Percentiles rank a stretch among this genome's conserved stretches.
These are phyloP conservation scores for Zasmidium cellare DNA, from an alignment of 2,329 filamentous ascomycete species.

Conservation along the genomic window DNA sequence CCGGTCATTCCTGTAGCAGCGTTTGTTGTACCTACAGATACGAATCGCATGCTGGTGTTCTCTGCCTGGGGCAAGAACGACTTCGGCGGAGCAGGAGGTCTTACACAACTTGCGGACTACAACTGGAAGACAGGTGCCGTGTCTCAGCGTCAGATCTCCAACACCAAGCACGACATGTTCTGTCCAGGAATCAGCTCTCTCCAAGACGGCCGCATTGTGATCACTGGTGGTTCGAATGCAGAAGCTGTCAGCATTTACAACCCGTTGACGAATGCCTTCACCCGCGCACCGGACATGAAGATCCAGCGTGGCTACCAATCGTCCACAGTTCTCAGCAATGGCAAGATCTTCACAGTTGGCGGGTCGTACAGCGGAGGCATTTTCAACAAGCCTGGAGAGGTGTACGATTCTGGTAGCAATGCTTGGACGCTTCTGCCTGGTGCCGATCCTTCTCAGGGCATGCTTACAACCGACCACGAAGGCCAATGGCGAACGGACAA, in stretches of 20 bases:
- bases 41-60: conserved; percentile 2
- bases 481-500: conserved; percentile 51
- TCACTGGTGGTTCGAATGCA: conserved; percentile 56
- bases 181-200: conserved; percentile 57
- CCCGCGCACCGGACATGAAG: conserved; percentile 44
- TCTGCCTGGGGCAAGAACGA: conserved; percentile 4
- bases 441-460: conserved; percentile 48
- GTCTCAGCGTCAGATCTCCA: conserved; percentile 24
- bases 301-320: conserved; percentile 56
- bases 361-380: conserved; percentile 56
- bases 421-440: conserved; percentile 52
- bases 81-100: conserved; percentile 6
- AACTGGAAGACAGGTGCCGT: conserved; percentile 14
- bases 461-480: conserved; percentile 37
- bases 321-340: conserved; percentile 52
- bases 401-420: conserved; percentile 49
- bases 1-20: conserved; percentile 11
- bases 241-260: conserved; percentile 52
- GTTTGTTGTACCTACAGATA: conserved; percentile 6
- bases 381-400: conserved; percentile 55
- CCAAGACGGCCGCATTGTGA: conserved; percentile 50
- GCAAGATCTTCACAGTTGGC: conserved; percentile 59
- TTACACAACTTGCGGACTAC: conserved; percentile 13
- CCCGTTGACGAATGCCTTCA: conserved; percentile 41
- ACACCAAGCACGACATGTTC: conserved; percentile 58